Evolutionary conservation across 805 yeast genomes (phyloP), one percentile per base, ranked within the genome.

Genomic region (Saturnispora ahearnii): DNA sequence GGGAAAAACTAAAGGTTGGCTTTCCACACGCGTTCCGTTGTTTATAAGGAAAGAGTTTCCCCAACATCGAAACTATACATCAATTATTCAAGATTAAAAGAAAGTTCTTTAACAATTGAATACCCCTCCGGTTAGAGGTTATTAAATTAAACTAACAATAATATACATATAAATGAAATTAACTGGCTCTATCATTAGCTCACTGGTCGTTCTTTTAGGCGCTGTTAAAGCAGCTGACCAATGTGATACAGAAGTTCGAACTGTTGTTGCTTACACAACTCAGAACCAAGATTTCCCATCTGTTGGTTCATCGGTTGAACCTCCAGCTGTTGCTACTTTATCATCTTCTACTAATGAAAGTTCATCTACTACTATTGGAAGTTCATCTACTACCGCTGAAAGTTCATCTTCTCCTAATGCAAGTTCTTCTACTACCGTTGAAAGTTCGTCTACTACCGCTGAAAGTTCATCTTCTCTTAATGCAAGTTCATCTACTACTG

Each of bases 231-330:
- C 40, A 18, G 40, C 13, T 18, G 40, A 36, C 18, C 40, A 36
- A 22, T 36, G 40, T 36, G 40, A 36, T 22, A 36, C 40, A 9
- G 21, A 12, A 10, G 12, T 18, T 11, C 24, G 15, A 38, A 38
- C 28, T 24, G 42, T 38, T 24, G 29, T 38, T 24, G 42, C 28
- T 22, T 38, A 38, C 42, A 26, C 30, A 4, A 38, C 42, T 12
- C 42, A 38, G 22, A 22, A 38, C 10, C 42, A 38, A 13, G 28
- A 36, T 12, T 36, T 36, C 8, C 31, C 41, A 31, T 40, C 32
- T n/a, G 28, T 6, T 13, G 42, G 30, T 7, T 22, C 28, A 1
- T 10, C 59, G 30, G 36, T 60, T 7, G 52, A 60, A 18, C 37
- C 59, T 11, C 10, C 52, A 8, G 38, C 51, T 18, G 15, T 52